A percentile compares a stretch with the other conserved stretches of the same genome.
phyloP scores from a whole-genome alignment of 2,329 filamentous ascomycete species.

The Xylaria sp. region DNA sequence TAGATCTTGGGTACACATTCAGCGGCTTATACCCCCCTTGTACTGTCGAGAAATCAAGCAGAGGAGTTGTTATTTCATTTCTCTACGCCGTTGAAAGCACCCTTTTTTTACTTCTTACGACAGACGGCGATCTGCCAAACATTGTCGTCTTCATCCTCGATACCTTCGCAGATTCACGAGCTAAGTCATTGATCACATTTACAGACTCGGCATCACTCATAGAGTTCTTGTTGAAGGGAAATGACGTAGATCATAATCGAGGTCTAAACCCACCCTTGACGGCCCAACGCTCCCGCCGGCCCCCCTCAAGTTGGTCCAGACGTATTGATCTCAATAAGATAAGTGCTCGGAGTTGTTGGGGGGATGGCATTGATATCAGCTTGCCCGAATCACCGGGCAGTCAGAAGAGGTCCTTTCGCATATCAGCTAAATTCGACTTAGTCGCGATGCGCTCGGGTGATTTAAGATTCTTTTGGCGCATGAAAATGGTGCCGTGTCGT shows the following conservation, averaged over 20 bases:
- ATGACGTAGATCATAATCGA: neutral
- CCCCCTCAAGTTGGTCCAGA: neutral
- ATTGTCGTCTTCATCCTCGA: neutral
- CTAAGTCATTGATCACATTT: neutral
- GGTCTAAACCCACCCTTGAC: neutral
- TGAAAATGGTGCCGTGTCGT: too few relatives aligned
- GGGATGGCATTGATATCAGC: neutral
- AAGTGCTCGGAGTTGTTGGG: neutral
- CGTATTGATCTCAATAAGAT: neutral
- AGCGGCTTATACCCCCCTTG: neutral
- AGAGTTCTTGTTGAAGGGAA: neutral
- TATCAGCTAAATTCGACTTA: neutral
- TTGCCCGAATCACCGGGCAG: neutral
- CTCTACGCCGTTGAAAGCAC: neutral
- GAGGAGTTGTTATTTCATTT: neutral
- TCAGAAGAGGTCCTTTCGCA: neutral
- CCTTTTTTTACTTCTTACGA: neutral
- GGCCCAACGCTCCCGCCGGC: neutral
- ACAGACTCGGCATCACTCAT: conserved; percentile 1
- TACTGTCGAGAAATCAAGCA: neutral
- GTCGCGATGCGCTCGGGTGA: too few relatives aligned
- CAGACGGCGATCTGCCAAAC: neutral
- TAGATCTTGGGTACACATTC: neutral
- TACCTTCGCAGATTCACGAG: too few relatives aligned
- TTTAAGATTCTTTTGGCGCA: too few relatives aligned